Conservation (phyloP, 2,329 filamentous ascomycete species). For the Annulohypoxylon truncatum region DNA sequence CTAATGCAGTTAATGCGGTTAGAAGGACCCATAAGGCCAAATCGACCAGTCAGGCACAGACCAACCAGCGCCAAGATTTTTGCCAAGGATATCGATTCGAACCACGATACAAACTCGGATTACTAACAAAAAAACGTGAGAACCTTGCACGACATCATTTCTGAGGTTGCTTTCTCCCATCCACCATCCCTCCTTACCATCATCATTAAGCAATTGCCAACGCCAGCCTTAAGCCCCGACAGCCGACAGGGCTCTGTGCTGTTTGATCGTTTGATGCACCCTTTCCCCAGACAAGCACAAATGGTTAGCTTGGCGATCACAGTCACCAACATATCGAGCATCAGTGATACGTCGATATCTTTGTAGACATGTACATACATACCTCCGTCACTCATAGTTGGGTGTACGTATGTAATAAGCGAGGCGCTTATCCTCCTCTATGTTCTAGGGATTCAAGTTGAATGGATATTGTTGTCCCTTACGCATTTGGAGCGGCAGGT, state of each 20-base stretch:
- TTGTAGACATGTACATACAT: not conserved
- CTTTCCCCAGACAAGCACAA: slow-evolving; percentile 28
- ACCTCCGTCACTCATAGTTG: no score
- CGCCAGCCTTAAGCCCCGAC: slow-evolving; percentile 10
- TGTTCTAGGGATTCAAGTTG: not conserved
- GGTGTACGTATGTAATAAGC: slow-evolving; percentile 23
- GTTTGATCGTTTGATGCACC: slow-evolving; percentile 13
- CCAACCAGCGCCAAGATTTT: slow-evolving; percentile 43
- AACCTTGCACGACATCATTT: slow-evolving; percentile 40
- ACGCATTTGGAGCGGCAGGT: not conserved
- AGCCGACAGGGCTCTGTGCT: slow-evolving; percentile 22
- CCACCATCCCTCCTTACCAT: slow-evolving; percentile 4
- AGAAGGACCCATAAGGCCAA: slow-evolving; percentile 21
- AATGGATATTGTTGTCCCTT: not conserved
- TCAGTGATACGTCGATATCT: not conserved
- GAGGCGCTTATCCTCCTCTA: slow-evolving; percentile 16
- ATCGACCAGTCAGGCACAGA: slow-evolving; percentile 41
- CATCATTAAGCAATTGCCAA: slow-evolving; percentile 6
- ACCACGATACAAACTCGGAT: slow-evolving; percentile 40
- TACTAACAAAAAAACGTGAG: slow-evolving; percentile 42
- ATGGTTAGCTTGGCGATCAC: slow-evolving; percentile 27
- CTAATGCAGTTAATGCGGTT: slow-evolving; percentile 27
- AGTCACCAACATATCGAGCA: not conserved
- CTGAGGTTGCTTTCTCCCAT: slow-evolving; percentile 6
- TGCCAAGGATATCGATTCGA: slow-evolving; percentile 44